A percentile compares a stretch with the other conserved stretches of the same genome.
Conservation (phyloP, 176 grass and related monocot genomes). For the Aegilops longissima region DNA sequence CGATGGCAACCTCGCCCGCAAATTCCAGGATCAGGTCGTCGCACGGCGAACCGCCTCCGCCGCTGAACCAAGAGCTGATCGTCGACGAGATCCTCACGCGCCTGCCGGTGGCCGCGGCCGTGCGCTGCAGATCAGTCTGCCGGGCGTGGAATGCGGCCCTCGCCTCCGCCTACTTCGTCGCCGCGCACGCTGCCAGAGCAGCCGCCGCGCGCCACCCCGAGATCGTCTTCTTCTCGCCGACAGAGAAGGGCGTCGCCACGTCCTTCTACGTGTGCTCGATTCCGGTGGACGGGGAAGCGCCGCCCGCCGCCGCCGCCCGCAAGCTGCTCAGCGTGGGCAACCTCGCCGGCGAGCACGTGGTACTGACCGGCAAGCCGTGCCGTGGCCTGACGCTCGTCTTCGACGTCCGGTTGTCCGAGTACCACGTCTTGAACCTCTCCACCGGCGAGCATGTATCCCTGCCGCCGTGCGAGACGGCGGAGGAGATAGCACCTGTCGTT, state of each 20-base stretch:
- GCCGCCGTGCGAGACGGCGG: background rate
- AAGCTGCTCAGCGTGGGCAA: background rate
- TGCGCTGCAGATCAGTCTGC: background rate
- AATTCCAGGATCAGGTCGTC: background rate
- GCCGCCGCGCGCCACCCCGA: background rate
- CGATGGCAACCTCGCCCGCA: background rate
- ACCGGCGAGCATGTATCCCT: constrained; percentile 14
- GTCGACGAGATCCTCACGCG: background rate
- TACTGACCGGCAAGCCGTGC: no score
- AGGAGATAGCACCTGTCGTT: background rate
- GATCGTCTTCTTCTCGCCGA: constrained; percentile 11
- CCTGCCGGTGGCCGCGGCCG: background rate
- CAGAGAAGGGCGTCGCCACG: background rate
- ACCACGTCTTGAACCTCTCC: background rate
- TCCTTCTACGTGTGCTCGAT: background rate
- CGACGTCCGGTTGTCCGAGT: background rate
- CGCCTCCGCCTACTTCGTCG: background rate
- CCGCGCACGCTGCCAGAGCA: background rate
- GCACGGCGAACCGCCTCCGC: background rate
- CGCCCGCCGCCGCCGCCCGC: no score
- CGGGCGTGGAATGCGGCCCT: background rate
- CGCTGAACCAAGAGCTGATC: background rate
- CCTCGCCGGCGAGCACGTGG: background rate
- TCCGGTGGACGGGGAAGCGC: background rate
- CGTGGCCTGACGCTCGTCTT: no score